Conservation (phyloP, 495 filamentous ascomycete species). For the Xeromyces bisporus region DNA sequence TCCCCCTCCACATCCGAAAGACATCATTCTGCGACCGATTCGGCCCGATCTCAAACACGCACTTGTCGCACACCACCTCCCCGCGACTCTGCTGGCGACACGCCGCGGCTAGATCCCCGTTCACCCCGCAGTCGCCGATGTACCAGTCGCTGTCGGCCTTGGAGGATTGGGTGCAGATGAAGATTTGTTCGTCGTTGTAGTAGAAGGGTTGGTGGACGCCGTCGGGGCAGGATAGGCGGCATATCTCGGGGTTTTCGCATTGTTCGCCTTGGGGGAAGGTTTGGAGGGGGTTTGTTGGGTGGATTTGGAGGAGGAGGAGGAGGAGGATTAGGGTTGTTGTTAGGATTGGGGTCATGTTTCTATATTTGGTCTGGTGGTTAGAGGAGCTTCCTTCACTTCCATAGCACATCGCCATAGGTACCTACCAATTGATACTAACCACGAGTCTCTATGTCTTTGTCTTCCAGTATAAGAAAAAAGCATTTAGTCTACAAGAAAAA, state of each 20-base stretch:
- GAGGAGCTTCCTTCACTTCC: too few species aligned
- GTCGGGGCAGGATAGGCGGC: background rate
- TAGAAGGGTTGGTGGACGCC: background rate
- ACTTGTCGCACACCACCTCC: background rate
- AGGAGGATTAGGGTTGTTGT: too few species aligned
- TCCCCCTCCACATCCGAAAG: background rate
- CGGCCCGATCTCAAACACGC: background rate
- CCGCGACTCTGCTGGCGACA: background rate
- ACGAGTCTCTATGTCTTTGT: too few species aligned
- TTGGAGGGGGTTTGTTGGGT: too few species aligned
- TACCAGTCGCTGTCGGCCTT: conserved; percentile 1
- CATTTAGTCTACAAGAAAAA: too few species aligned
- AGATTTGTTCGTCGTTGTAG: background rate
- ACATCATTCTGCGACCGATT: background rate
- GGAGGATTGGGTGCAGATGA: background rate
- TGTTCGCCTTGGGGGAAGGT: too few species aligned
- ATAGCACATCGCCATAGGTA: too few species aligned
- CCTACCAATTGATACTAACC: too few species aligned
- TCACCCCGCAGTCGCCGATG: background rate
- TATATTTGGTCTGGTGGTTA: too few species aligned
- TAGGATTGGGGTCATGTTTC: too few species aligned
- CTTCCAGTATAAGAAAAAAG: too few species aligned
- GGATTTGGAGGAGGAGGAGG: too few species aligned
- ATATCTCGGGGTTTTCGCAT: background rate
- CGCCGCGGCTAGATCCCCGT: background rate